These are phyloP conservation scores for Ettlia oleoabundans DNA, from an alignment of 139 green algal species.

Conservation along the genomic window DNA sequence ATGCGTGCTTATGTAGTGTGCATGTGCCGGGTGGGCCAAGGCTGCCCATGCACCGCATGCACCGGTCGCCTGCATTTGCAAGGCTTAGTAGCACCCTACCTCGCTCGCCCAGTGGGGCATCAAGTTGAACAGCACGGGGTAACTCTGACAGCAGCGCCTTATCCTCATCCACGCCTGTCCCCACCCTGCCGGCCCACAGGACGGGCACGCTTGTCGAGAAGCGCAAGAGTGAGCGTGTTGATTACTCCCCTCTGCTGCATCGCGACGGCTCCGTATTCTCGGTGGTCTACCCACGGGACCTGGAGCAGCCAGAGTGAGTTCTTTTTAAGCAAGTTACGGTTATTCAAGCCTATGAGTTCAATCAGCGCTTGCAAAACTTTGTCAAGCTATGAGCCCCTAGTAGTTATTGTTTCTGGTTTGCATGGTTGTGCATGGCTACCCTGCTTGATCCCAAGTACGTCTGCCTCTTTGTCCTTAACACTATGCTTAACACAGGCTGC, in stretches of 20 bases:
- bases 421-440: no score
- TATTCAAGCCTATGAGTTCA: no score
- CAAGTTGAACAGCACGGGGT: not conserved
- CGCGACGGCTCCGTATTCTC: constrained; percentile 83
- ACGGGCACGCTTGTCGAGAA: constrained; percentile 83
- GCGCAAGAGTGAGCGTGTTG: constrained; percentile 75
- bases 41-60: no score
- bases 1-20: not conserved
- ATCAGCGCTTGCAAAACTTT: no score
- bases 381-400: no score
- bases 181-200: constrained; percentile 39
- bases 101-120: not conserved
- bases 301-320: constrained; percentile 51
- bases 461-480: no score
- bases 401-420: no score
- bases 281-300: constrained; percentile 52
- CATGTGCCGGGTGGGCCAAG: no score
- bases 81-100: no score
- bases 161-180: not conserved
- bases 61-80: no score
- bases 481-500: not conserved
- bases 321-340: no score
- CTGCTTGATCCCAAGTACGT: no score
- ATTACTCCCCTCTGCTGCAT: constrained; percentile 93
- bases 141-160: not conserved